phyloP scores from a whole-genome alignment of 345 rosid species.

The Trapa bicornis region DNA sequence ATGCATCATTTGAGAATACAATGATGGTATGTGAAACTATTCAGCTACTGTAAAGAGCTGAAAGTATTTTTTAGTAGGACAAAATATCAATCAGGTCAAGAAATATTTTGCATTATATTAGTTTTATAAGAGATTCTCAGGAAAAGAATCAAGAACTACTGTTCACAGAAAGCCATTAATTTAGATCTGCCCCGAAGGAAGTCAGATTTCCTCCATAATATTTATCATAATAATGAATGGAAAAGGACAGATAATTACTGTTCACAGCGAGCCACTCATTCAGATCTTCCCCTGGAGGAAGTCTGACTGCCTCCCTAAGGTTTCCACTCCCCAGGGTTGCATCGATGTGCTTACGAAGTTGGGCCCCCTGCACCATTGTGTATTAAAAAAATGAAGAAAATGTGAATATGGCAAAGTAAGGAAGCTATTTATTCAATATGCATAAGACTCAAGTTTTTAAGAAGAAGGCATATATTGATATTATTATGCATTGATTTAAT shows the following conservation, averaged over 20 bases:
- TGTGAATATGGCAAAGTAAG: background rate
- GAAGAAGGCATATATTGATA: background rate
- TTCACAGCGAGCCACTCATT: conserved; percentile 99
- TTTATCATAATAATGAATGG: background rate
- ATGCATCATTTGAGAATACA: background rate
- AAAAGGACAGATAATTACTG: conserved; percentile 33
- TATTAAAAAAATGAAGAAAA: background rate
- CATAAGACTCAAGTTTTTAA: background rate
- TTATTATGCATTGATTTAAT: background rate
- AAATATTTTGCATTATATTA: no score
- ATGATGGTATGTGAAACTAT: background rate
- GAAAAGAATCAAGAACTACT: no score
- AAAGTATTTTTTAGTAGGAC: background rate
- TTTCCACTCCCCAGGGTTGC: conserved; percentile 97
- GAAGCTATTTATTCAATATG: background rate
- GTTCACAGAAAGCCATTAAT: background rate
- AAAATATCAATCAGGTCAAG: background rate
- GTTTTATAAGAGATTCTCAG: no score
- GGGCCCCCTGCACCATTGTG: conserved; percentile 61
- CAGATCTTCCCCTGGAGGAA: conserved; percentile 97
- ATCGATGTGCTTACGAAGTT: conserved; percentile 94
- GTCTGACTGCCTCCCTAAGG: conserved; percentile 94
- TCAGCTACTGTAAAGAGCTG: background rate
- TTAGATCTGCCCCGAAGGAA: no score
- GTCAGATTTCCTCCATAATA: no score